Evolutionary conservation across 768 basidiomycete genomes (phyloP), one percentile per base, ranked within the genome.

Genomic region (Hydnomerulius pinastri): DNA sequence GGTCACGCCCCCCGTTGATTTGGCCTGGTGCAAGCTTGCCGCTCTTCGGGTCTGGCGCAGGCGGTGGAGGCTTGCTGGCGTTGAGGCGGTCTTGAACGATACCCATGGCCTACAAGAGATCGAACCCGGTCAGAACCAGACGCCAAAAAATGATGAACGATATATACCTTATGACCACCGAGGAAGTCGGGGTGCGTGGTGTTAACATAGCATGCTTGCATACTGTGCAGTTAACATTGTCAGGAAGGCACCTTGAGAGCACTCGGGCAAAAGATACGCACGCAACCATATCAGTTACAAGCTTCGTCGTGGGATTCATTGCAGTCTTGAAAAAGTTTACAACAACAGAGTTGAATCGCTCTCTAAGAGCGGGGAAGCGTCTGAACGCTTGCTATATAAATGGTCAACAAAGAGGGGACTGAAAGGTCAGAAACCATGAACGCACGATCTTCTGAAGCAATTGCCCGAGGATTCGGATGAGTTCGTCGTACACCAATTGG

Each of bases 161-260:
- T 15, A 61, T 63, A 32, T 47, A 79, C 88, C 73, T 88, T 94
- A 74, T 99, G 96, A 20, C 97, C 97, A 54, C 85, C 90, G 65
- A 99, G 82, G 74, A 99, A 98, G 72, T 99, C 97, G 1, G 97
- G 97, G 67, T 99, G 97, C 1, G 96, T 98, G 12, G 97, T 98
- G 74, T 99, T 99, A 62, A 99, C 88, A 67, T 98, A 99, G 68
- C 93, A 96, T 30, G 95, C 93, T 75, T 98, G 96, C 94, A 98
- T 98, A 29, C 90, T 93, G 50, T 33, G 18, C 45, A 46, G 42
- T 46, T 42, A 25, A 39, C 12, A 28, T 43, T 20, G 52, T 58
- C 40, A 53, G 21, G 21, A 17, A 36, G 15, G 27, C 24, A 28
- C 27, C 25, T 44, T 24, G 7, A 23, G 9, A 37, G 21, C 25